These are phyloP conservation scores for Boeremia exigua DNA, from an alignment of 2,329 filamentous ascomycete genomes.

Conservation along the genomic window DNA sequence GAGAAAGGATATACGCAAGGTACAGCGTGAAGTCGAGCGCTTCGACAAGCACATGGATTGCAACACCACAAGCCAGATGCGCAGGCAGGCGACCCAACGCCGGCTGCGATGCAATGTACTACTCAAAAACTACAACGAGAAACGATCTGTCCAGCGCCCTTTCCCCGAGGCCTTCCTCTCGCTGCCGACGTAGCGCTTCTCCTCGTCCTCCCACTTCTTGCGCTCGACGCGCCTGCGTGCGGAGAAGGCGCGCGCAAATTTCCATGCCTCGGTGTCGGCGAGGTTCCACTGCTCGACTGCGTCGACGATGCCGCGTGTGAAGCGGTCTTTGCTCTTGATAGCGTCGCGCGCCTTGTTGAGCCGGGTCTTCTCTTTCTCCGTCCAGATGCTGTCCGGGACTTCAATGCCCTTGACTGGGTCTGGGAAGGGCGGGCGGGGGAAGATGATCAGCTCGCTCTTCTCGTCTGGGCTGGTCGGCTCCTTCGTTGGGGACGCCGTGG, in stretches of 20 bases:
- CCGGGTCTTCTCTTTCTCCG: conserved; percentile 62
- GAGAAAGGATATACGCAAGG: no score
- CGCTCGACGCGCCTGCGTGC: conserved; percentile 69
- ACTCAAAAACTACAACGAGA: neutral
- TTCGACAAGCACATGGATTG: neutral
- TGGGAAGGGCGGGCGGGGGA: conserved; percentile 52
- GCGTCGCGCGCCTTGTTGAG: conserved; percentile 59
- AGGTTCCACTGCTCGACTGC: conserved; percentile 61
- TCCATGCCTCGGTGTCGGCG: conserved; percentile 79
- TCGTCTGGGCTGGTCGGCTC: conserved; percentile 65
- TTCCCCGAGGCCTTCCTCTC: conserved; percentile 39
- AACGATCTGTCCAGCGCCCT: conserved; percentile 13
- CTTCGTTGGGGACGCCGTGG: conserved; percentile 58
- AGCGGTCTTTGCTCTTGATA: conserved; percentile 43
- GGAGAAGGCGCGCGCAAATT: conserved; percentile 72
- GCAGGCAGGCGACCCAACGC: neutral
- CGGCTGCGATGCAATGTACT: neutral
- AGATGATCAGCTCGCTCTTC: conserved; percentile 59
- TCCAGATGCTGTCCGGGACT: conserved; percentile 59
- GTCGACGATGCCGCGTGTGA: conserved; percentile 44
- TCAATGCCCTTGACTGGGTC: conserved; percentile 59
- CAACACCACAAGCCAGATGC: neutral
- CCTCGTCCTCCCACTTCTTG: conserved; percentile 72
- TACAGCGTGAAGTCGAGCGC: neutral
- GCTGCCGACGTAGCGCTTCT: conserved; percentile 68